Conservation (phyloP, 2,329 filamentous ascomycete genomes). For the Tolypocladium tundrense region DNA sequence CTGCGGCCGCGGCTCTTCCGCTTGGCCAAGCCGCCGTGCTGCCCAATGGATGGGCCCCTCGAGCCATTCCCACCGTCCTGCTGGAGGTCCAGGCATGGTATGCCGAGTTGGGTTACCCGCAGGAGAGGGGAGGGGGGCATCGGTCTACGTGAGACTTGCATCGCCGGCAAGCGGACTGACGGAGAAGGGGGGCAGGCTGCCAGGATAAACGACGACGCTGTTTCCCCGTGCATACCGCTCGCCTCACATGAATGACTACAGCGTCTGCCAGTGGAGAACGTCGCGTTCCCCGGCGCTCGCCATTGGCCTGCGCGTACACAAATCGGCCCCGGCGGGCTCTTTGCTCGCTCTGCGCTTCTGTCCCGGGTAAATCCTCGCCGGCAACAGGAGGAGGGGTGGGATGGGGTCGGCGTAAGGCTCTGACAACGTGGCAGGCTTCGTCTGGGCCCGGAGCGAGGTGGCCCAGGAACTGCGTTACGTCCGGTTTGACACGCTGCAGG, state of each 20-base stretch:
- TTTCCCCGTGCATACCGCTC: slow-evolving; percentile 19
- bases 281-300: not conserved
- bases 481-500: not conserved
- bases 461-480: slow-evolving; percentile 1
- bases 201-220: slow-evolving; percentile 5
- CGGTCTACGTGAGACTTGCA: not conserved
- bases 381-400: slow-evolving; percentile 4
- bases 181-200: not conserved
- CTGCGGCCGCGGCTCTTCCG: slow-evolving; percentile 3
- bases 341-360: not conserved
- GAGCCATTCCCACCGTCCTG: not conserved
- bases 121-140: not conserved
- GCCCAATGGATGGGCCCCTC: not conserved
- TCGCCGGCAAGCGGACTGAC: not conserved
- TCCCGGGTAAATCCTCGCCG: not conserved
- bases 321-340: not conserved
- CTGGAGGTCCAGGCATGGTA: too few relatives aligned
- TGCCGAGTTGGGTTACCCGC: not conserved
- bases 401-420: not conserved
- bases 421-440: slow-evolving; percentile 17
- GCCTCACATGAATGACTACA: slow-evolving; percentile 22
- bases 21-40: not conserved
- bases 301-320: not conserved
- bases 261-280: not conserved
- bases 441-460: slow-evolving; percentile 9